Conservation (phyloP, 2,329 filamentous ascomycete genomes). For the Apiospora rasikravindrae region DNA sequence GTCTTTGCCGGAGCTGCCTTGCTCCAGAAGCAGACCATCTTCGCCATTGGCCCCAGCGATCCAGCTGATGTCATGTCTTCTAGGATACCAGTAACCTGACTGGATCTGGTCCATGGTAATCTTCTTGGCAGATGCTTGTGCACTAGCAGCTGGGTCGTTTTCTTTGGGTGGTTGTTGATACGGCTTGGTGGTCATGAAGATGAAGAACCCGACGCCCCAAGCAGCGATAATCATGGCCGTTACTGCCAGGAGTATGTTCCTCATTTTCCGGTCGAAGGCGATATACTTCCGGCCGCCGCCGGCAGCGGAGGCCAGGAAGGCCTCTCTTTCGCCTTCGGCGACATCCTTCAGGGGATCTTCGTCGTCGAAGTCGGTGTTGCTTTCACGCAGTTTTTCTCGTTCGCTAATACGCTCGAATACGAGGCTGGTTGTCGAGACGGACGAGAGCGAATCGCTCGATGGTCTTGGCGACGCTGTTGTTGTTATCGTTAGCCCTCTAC, state of each 20-base stretch:
- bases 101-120: constrained; percentile 76
- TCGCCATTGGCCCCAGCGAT: constrained; percentile 75
- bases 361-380: constrained; percentile 48
- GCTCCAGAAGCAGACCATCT: constrained; percentile 85
- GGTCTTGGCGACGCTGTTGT: constrained; percentile 41
- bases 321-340: constrained; percentile 53
- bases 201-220: constrained; percentile 71
- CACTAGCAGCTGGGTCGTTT: constrained; percentile 69
- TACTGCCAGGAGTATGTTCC: constrained; percentile 66
- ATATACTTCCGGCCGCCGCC: constrained; percentile 47
- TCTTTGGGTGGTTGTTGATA: constrained; percentile 69
- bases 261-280: constrained; percentile 69
- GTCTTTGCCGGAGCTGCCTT: constrained; percentile 65
- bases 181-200: constrained; percentile 69
- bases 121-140: constrained; percentile 70
- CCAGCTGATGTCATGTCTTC: constrained; percentile 73
- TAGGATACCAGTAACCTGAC: constrained; percentile 67
- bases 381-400: constrained; percentile 44
- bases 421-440: constrained; percentile 82
- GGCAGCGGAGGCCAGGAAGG: constrained; percentile 52
- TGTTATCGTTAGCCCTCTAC: background rate
- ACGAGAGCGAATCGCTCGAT: constrained; percentile 69
- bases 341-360: constrained; percentile 52
- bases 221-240: constrained; percentile 65
- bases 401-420: constrained; percentile 79